These are phyloP conservation scores for Boletellus ananiceps DNA, from an alignment of 768 basidiomycete species.

Conservation along the genomic window DNA sequence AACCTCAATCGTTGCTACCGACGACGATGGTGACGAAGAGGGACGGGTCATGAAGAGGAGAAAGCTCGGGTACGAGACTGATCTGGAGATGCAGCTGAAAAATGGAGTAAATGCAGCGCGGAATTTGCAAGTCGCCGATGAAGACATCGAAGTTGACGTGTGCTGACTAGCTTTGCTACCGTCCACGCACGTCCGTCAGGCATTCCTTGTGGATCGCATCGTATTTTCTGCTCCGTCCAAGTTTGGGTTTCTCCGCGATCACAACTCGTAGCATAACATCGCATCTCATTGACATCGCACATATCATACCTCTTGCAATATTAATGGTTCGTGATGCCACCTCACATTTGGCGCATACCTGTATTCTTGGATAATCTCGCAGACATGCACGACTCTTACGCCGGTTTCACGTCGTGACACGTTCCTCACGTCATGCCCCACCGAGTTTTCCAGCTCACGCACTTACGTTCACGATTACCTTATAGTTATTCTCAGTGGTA, in stretches of 20 bases:
- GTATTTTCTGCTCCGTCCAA: constrained; percentile 4
- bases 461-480: constrained; percentile 17
- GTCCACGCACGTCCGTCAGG: not conserved
- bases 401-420: constrained; percentile 5
- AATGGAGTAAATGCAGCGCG: not conserved
- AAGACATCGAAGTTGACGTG: constrained; percentile 29
- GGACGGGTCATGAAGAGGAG: constrained; percentile 56
- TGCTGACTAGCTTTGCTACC: constrained; percentile 14
- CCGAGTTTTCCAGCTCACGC: constrained; percentile 1
- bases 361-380: constrained; percentile 20
- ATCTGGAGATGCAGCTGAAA: not conserved
- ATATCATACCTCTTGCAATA: constrained; percentile 18
- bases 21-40: constrained; percentile 51
- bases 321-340: not conserved
- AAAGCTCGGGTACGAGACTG: constrained; percentile 23
- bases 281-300: constrained; percentile 14
- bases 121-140: constrained; percentile 16
- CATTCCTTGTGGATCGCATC: not conserved
- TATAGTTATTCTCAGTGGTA: constrained; percentile 17
- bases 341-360: constrained; percentile 6
- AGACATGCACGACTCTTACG: constrained; percentile 2
- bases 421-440: not conserved
- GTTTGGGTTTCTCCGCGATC: constrained; percentile 1
- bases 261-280: constrained; percentile 12
- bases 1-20: constrained; percentile 58